Conservation (phyloP, 1,284 basidiomycete genomes). For the Trametes hirsuta region DNA sequence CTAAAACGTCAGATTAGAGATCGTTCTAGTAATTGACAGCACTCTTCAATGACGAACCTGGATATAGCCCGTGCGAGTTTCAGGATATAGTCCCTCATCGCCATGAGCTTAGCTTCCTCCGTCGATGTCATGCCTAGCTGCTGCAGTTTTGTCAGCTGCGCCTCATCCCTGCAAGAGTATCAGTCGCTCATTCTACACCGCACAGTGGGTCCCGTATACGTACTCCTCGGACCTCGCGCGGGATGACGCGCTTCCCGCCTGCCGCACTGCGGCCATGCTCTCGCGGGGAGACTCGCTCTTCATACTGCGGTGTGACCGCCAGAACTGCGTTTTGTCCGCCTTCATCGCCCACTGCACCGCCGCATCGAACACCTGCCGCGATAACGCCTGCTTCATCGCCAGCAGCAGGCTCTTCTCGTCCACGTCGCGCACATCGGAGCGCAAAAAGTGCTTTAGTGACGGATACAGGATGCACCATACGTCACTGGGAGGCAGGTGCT, state of each 20-base stretch:
- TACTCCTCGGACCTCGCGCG: conserved; percentile 77
- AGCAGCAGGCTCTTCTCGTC: conserved; percentile 76
- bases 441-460: conserved; percentile 82
- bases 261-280: conserved; percentile 65
- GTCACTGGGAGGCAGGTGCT: conserved; percentile 81
- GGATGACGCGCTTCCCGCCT: conserved; percentile 48
- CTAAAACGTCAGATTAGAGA: conserved; percentile 37
- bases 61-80: conserved; percentile 76
- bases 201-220: neutral
- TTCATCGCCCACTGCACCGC: conserved; percentile 89
- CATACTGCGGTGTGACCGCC: conserved; percentile 58
- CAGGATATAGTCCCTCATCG: conserved; percentile 87
- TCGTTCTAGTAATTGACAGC: neutral
- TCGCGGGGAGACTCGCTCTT: conserved; percentile 72
- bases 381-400: conserved; percentile 75
- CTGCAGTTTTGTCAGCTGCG: conserved; percentile 71
- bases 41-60: conserved; percentile 44
- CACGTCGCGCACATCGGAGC: conserved; percentile 82
- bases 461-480: conserved; percentile 98
- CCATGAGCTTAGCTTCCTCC: conserved; percentile 83
- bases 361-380: conserved; percentile 82
- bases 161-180: conserved; percentile 63
- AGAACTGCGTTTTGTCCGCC: conserved; percentile 75
- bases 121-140: conserved; percentile 80
- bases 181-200: neutral